Evolutionary conservation across 78 protist genomes (phyloP).

Genomic region (Dictyostelium discoideum): DNA sequence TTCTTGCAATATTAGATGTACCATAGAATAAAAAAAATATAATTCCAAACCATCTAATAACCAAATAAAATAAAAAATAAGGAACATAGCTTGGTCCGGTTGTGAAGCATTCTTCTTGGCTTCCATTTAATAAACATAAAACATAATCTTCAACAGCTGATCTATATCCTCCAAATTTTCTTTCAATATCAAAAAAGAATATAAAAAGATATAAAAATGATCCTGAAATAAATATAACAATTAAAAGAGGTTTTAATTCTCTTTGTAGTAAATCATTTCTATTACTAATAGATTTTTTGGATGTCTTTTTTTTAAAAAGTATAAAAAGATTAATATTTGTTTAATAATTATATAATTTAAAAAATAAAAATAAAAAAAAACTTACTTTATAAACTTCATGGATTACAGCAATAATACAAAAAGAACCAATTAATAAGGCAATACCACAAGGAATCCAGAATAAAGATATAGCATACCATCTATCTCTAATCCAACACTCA

Average conservation of each 20-base stretch:
- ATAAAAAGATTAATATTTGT: background rate
- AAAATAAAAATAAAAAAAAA: background rate
- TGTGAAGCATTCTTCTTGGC: background rate
- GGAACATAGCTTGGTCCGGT: background rate
- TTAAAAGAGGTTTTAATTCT: constrained; percentile 41
- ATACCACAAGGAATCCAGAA: constrained; percentile 33
- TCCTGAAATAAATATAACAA: constrained; percentile 11
- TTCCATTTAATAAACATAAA: background rate
- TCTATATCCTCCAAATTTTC: background rate
- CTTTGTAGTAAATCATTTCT: background rate
- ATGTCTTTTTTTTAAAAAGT: background rate
- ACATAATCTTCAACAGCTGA: background rate
- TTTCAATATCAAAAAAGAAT: constrained; percentile 19
- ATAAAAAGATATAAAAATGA: constrained; percentile 21
- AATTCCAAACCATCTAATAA: constrained; percentile 10
- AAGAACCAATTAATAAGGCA: background rate
- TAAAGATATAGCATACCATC: background rate
- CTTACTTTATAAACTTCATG: constrained; percentile 36
- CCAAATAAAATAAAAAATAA: constrained; percentile 7
- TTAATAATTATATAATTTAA: too few species aligned
- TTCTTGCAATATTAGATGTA: background rate
- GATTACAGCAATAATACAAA: constrained; percentile 21
- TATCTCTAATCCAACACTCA: constrained; percentile 29
- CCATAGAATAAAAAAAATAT: background rate
- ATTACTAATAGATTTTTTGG: background rate